Evolutionary conservation across 352 stramenopile genomes (phyloP), one percentile per base, ranked within the genome.

Genomic region (Peronospora tabacina): DNA sequence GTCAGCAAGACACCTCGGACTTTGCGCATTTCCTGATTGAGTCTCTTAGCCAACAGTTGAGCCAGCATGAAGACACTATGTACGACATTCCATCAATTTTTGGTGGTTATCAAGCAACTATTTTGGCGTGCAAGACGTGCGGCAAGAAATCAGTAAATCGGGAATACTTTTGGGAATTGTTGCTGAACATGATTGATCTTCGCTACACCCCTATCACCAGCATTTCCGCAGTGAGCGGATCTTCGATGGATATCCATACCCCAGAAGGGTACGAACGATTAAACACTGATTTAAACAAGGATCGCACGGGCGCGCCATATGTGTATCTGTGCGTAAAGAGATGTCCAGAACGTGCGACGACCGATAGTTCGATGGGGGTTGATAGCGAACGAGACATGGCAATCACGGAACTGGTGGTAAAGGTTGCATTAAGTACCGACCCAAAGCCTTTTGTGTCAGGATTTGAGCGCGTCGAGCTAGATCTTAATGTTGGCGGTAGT

Each of bases 131-230:
- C 64, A 94, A 94, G 48, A 63, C 63, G 0, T 94, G 83, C 37
- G 77, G 77, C 3, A 89, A 90, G 34, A 85, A 71, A 22, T 90
- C 78, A 0, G 72, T 90, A 11, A 90, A 89, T 43, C 68, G 66
- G 17, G 83, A 94, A 45, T 94, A 94, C 56, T 94, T 92, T 47
- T 94, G 83, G 83, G 83, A 94, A 44, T 56, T 94, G 26, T 50
- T 94, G 44, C 63, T 94, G 17, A 94, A 94, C 50, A 90, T 94
- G 80, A 89, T 94, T 34, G 83, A 94, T 44, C 65, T 94, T 30
- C 70, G 77, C 2, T 94, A 94, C 55, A 94, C 83, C 5, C 82
- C 83, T 7, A 93, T 94, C 52, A 93, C 79, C 2, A 77, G 63
- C 38, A 90, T 94, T 57, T 52, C 56, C 0, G 83, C 75, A 4